Evolutionary conservation across 2,329 filamentous ascomycete genomes (phyloP), one percentile per base, ranked within the genome.

Genomic region (Alternaria brassicicola): DNA sequence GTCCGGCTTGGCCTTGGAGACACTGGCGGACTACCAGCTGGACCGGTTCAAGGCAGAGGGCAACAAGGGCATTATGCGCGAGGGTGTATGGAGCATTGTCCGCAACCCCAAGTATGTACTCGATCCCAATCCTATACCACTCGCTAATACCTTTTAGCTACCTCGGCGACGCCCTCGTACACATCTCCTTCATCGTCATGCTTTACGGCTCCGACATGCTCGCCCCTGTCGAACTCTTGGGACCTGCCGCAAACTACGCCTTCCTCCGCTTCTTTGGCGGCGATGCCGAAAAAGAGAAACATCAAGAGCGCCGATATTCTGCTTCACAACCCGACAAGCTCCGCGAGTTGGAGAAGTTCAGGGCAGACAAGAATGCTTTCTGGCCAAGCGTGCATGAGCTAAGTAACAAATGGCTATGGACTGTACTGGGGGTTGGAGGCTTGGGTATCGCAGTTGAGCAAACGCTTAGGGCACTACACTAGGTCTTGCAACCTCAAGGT

Each of bases 61-160:
- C 5, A 77, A 78, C 15, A 66, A 69, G 15, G 75, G 76, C 35
- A 76, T 87, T 28, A 79, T 83, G 60, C 80, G 82, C 13, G 79
- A 84, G n/a, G 85, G 85, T 12, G 86, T 88, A 28, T 88, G 85
- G 84, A 85, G 84, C 64, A 80, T 88, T 30, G 85, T 87, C 25
- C 77, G 86, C 47, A 85, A 88, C 74, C 86, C 86, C 0, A 88
- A 88, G 85, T 87, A 78, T 72, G 83, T 36, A n/a, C 2, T 17
- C 38, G n/a, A 9, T 4, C 25, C 19, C 19, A 25, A 6, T n/a
- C n/a, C 5, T 19, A 12, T 25, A 10, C 38, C 36, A 51, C 56
- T 55, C 51, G 12, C 21, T 49, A 31, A 62, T 30, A 26, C 6
- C 13, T 4, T n/a, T 3, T 49, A 86, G 85, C 75, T 88, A 87